A percentile compares a stretch with the other conserved stretches of the same genome.
These are phyloP conservation scores for Thielaviopsis ethacetica DNA, from an alignment of 2,329 filamentous ascomycete species.

Conservation along the genomic window DNA sequence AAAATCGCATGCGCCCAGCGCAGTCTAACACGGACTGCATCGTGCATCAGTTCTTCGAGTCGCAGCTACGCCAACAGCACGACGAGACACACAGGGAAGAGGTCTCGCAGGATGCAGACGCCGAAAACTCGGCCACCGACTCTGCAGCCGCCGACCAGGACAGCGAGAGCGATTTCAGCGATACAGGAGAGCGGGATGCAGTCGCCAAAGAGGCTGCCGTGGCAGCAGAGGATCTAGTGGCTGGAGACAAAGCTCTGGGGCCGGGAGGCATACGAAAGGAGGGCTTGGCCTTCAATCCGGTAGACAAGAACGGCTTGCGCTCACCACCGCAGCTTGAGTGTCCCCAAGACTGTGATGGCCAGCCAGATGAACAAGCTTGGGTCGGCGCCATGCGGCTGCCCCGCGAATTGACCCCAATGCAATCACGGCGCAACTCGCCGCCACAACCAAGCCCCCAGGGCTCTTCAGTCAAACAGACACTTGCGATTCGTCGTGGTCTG, in stretches of 20 bases:
- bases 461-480: background rate
- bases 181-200: background rate
- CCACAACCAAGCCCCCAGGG: conserved; percentile 10
- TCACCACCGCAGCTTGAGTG: background rate
- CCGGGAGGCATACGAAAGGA: background rate
- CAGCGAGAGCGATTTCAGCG: conserved; percentile 15
- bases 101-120: conserved; percentile 16
- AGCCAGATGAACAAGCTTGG: conserved; percentile 41
- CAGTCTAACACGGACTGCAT: conserved; percentile 38
- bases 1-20: conserved; percentile 15
- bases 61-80: conserved; percentile 26
- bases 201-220: background rate
- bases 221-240: too few species aligned
- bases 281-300: conserved; percentile 14
- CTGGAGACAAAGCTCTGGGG: too few species aligned
- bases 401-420: conserved; percentile 17
- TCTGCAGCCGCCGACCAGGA: conserved; percentile 21
- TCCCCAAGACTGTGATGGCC: conserved; percentile 25
- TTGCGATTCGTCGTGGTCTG: background rate
- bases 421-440: conserved; percentile 22
- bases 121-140: conserved; percentile 18
- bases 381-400: conserved; percentile 28
- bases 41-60: conserved; percentile 48
- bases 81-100: background rate
- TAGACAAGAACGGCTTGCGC: conserved; percentile 14